phyloP scores from a whole-genome alignment of 2,329 filamentous ascomycete species.

The Anisogramma anomala region DNA sequence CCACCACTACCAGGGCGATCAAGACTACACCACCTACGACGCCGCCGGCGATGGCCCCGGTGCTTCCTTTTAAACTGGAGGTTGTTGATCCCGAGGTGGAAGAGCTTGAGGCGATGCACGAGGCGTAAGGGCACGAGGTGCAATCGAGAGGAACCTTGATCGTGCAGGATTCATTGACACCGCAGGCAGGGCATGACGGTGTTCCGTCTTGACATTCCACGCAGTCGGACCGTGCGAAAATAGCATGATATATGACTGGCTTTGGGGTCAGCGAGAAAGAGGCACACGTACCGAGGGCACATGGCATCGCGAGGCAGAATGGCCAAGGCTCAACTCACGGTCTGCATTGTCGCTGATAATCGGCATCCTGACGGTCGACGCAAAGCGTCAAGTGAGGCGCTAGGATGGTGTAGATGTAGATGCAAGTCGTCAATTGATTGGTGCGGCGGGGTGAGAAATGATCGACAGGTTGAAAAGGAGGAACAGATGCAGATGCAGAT shows the following conservation, averaged over 20 bases:
- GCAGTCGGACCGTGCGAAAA: constrained; percentile 32
- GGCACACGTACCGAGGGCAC: background rate
- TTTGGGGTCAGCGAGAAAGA: too few species aligned
- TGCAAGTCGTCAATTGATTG: background rate
- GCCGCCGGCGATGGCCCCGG: constrained; percentile 82
- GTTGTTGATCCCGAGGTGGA: too few species aligned
- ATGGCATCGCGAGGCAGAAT: too few species aligned
- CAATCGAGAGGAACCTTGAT: constrained; percentile 35
- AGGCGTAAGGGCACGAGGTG: constrained; percentile 33
- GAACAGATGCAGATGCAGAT: constrained; percentile 3
- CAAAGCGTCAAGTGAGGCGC: background rate
- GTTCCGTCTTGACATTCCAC: constrained; percentile 32
- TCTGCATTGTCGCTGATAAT: constrained; percentile 1
- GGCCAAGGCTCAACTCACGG: background rate
- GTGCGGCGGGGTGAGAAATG: background rate
- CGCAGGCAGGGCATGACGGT: constrained; percentile 36
- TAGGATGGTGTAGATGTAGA: background rate
- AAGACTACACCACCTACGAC: constrained; percentile 74
- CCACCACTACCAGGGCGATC: constrained; percentile 56
- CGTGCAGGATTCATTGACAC: constrained; percentile 30
- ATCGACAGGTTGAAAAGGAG: constrained; percentile 10
- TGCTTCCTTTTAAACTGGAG: constrained; percentile 43
- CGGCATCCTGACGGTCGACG: constrained; percentile 11
- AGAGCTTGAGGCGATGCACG: constrained; percentile 28
- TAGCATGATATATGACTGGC: constrained; percentile 19